phyloP scores from a whole-genome alignment of 768 basidiomycete species.

The Panaeolus papilionaceus region DNA sequence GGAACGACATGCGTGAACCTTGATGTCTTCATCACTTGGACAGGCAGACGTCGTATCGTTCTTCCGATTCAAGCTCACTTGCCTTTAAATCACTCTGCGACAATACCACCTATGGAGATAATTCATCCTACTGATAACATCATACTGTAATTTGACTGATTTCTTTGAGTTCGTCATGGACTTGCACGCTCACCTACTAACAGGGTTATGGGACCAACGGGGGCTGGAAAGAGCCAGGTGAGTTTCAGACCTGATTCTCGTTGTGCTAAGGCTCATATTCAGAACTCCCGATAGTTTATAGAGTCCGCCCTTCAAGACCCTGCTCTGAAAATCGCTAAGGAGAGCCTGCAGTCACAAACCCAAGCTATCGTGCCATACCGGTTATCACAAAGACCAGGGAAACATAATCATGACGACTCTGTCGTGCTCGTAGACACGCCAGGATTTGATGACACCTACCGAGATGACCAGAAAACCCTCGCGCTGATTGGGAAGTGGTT shows the following conservation, averaged over 20 bases:
- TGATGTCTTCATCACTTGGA: not conserved
- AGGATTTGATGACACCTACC: not conserved
- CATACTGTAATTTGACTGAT: not conserved
- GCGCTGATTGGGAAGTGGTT: not conserved
- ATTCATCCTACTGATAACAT: not conserved
- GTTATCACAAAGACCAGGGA: not conserved
- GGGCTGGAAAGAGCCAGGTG: conserved; percentile 3
- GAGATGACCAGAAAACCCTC: not conserved
- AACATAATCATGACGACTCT: not conserved
- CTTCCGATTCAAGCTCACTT: not conserved
- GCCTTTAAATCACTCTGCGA: not conserved
- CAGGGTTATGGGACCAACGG: conserved; percentile 2
- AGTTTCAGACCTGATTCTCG: not conserved
- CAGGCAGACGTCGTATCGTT: not conserved
- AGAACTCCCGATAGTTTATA: not conserved
- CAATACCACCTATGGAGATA: not conserved
- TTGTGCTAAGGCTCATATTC: not conserved
- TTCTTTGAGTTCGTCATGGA: not conserved
- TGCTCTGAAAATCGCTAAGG: not conserved
- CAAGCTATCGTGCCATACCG: not conserved
- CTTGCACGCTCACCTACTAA: not conserved
- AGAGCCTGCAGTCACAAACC: not conserved
- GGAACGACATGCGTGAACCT: not conserved
- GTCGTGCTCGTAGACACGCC: not conserved
- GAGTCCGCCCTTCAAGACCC: conserved; percentile 1